These are phyloP conservation scores for Entomophthora muscae DNA, from an alignment of 371 early-diverging fungal genomes.

Conservation along the genomic window DNA sequence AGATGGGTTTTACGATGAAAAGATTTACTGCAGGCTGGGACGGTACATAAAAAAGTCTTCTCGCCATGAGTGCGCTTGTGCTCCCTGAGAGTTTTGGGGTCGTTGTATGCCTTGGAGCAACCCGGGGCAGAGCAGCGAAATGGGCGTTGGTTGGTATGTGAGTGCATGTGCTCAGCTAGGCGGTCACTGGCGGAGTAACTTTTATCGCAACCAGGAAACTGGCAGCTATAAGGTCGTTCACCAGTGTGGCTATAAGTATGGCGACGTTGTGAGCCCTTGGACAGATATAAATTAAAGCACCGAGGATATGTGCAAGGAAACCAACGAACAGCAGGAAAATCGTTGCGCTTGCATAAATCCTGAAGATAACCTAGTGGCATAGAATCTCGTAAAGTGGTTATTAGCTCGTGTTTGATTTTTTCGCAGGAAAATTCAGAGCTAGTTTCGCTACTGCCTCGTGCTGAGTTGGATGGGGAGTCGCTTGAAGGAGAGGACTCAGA, in stretches of 20 bases:
- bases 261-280: slow-evolving; percentile 17
- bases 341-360: neutral
- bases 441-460: neutral
- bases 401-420: slow-evolving; percentile 2
- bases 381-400: neutral
- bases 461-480: neutral
- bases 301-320: slow-evolving; percentile 1
- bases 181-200: slow-evolving; percentile 29
- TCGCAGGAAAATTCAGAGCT: neutral
- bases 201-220: slow-evolving; percentile 48
- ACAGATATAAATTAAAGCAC: slow-evolving; percentile 6
- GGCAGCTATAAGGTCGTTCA: slow-evolving; percentile 59
- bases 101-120: slow-evolving; percentile 17
- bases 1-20: slow-evolving; percentile 74
- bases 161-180: slow-evolving; percentile 8
- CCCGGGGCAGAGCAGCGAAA: slow-evolving; percentile 24
- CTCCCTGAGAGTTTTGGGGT: slow-evolving; percentile 7
- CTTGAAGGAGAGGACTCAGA: neutral
- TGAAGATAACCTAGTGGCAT: neutral
- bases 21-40: slow-evolving; percentile 40
- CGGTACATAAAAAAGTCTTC: slow-evolving; percentile 2
- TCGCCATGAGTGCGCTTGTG: slow-evolving; percentile 7
- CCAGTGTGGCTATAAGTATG: slow-evolving; percentile 47
- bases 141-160: slow-evolving; percentile 38
- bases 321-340: neutral